phyloP scores from a whole-genome alignment of 2,329 filamentous ascomycete species.

The Diaporthe capsici region DNA sequence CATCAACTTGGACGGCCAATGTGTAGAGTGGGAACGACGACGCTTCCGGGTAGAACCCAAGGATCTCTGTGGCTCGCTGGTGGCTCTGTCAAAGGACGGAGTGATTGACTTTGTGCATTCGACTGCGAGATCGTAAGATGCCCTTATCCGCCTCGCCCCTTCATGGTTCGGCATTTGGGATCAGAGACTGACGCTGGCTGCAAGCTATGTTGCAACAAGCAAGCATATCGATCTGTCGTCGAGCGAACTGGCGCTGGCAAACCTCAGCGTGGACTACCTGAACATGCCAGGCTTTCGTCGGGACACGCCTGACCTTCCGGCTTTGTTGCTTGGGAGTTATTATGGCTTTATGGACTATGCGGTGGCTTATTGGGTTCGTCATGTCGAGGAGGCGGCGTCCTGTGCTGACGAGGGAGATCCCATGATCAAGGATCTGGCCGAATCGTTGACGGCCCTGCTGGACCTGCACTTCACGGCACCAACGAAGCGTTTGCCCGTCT shows the following conservation, averaged over 20 bases:
- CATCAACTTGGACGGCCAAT: constrained; percentile 48
- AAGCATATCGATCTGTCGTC: constrained; percentile 35
- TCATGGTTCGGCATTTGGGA: too few relatives aligned
- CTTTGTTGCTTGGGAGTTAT: not conserved
- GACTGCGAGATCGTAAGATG: constrained; percentile 54
- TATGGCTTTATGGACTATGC: constrained; percentile 30
- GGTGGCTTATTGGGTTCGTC: constrained; percentile 2
- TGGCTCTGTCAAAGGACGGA: constrained; percentile 48
- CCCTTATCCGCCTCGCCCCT: too few relatives aligned
- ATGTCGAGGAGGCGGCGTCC: constrained; percentile 3
- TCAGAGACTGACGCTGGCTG: too few relatives aligned
- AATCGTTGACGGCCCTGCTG: not conserved
- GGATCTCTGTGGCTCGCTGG: constrained; percentile 54
- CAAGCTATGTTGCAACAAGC: constrained; percentile 28
- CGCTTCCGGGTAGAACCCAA: constrained; percentile 47
- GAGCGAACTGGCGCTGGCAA: constrained; percentile 44
- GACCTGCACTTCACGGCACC: not conserved
- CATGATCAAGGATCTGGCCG: constrained; percentile 5
- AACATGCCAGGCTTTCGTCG: constrained; percentile 31
- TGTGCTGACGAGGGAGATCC: not conserved
- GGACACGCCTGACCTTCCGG: not conserved
- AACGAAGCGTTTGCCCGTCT: not conserved
- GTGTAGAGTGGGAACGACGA: constrained; percentile 48
- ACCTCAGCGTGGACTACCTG: constrained; percentile 40
- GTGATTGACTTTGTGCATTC: constrained; percentile 54